Evolutionary conservation across 2,329 filamentous ascomycete species (phyloP).

Genomic region (Delphinella strobiligena): DNA sequence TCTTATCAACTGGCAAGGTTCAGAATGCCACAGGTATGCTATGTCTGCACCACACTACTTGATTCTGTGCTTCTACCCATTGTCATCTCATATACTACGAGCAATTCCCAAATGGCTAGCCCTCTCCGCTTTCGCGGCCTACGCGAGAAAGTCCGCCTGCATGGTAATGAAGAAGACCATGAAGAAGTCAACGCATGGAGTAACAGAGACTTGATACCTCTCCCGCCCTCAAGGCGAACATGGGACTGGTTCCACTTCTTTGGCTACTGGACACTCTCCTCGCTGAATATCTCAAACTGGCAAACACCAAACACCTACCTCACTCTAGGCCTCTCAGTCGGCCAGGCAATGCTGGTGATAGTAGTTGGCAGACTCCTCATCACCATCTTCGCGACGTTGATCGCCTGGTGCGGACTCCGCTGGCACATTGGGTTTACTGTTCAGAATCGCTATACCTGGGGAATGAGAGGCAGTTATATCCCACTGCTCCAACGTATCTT

Average conservation of each 20-base stretch:
- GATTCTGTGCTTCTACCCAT: too few relatives aligned
- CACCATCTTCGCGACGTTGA: conserved; percentile 2
- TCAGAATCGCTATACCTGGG: conserved; percentile 4
- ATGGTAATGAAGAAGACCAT: conserved; percentile 1
- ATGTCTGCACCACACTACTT: too few relatives aligned
- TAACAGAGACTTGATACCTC: conserved; percentile 1
- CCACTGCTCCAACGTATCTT: conserved; percentile 3
- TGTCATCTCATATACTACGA: too few relatives aligned
- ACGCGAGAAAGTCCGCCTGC: conserved; percentile 1
- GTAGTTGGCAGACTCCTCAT: conserved; percentile 3
- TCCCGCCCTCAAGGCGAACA: conserved; percentile 1
- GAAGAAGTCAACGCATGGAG: conserved; percentile 1
- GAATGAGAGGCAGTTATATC: background rate
- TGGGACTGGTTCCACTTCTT: conserved; percentile 6
- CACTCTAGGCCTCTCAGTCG: conserved; percentile 2
- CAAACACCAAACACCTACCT: conserved; percentile 6
- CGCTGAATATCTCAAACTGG: conserved; percentile 6
- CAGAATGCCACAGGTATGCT: too few relatives aligned
- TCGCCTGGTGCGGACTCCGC: conserved; percentile 4
- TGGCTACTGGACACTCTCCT: conserved; percentile 4
- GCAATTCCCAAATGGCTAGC: background rate
- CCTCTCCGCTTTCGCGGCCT: background rate
- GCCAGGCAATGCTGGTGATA: conserved; percentile 5
- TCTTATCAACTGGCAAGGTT: too few relatives aligned
- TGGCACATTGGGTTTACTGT: conserved; percentile 6